Percentiles rank a stretch among this genome's conserved stretches.
Evolutionary conservation across 2,329 filamentous ascomycete genomes (phyloP).

Genomic region (Aspergillus hiratsukae): DNA sequence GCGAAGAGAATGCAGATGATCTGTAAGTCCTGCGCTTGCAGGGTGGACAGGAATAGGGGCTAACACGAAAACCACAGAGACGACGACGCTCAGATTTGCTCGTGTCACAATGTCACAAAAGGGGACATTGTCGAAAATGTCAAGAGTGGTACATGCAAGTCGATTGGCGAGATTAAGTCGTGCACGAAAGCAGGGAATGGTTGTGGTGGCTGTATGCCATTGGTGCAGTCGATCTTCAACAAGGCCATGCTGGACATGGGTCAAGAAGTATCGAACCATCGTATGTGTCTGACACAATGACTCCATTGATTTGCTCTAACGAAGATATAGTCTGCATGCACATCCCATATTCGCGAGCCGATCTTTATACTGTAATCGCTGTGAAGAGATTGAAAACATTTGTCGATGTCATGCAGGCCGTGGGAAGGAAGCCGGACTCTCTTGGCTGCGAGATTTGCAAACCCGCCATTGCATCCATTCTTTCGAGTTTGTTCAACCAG

Average conservation of each 20-base stretch:
- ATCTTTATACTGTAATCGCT: slow-evolving; percentile 85
- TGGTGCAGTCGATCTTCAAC: slow-evolving; percentile 87
- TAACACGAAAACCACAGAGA: slow-evolving; percentile 39
- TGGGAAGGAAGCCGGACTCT: slow-evolving; percentile 66
- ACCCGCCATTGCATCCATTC: slow-evolving; percentile 73
- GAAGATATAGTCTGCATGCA: slow-evolving; percentile 64
- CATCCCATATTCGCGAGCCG: slow-evolving; percentile 76
- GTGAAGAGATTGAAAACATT: slow-evolving; percentile 73
- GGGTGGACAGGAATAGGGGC: not conserved
- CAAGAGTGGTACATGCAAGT: slow-evolving; percentile 76
- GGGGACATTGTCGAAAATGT: slow-evolving; percentile 68
- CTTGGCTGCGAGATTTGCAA: slow-evolving; percentile 85
- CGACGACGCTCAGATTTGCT: slow-evolving; percentile 85
- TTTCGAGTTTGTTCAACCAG: slow-evolving; percentile 76
- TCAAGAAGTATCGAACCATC: slow-evolving; percentile 77
- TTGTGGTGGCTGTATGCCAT: slow-evolving; percentile 83
- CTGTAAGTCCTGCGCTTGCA: slow-evolving; percentile 43
- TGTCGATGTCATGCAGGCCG: slow-evolving; percentile 70
- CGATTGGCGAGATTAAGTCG: slow-evolving; percentile 75
- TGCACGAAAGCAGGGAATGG: slow-evolving; percentile 91
- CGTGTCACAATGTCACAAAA: slow-evolving; percentile 89
- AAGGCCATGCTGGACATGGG: slow-evolving; percentile 81
- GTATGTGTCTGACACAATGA: slow-evolving; percentile 19
- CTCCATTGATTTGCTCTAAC: slow-evolving; percentile 4
- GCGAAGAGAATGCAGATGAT: slow-evolving; percentile 71